A percentile compares a stretch with the other conserved stretches of the same genome.
phyloP scores from a whole-genome alignment of 257 asterid genomes.

The Rehmannia glutinosa region DNA sequence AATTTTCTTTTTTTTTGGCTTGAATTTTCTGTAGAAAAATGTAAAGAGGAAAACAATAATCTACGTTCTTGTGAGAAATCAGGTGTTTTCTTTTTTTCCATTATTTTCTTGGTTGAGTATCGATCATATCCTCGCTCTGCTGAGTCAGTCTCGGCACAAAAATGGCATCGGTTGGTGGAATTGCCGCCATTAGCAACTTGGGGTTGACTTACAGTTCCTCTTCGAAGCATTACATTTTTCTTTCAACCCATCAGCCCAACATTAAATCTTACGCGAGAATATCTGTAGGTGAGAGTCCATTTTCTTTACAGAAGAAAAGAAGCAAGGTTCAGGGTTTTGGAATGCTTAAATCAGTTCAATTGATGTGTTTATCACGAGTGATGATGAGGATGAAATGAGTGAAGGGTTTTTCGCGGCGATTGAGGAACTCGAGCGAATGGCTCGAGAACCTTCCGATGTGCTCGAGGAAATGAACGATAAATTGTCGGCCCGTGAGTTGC shows the following conservation, averaged over 20 bases:
- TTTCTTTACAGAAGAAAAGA: conserved; percentile 4
- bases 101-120: too few species aligned
- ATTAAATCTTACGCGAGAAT: conserved; percentile 17
- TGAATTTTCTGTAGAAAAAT: neutral
- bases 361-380: conserved; percentile 73
- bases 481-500: conserved; percentile 79
- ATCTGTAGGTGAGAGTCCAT: neutral
- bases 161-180: conserved; percentile 40
- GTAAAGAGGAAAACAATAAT: neutral
- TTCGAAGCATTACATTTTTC: conserved; percentile 21
- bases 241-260: conserved; percentile 21
- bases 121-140: too few species aligned
- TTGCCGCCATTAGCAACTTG: conserved; percentile 32
- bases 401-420: conserved; percentile 92
- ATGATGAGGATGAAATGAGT: conserved; percentile 78
- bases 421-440: conserved; percentile 90
- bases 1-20: too few species aligned
- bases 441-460: conserved; percentile 92
- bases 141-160: neutral
- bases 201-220: conserved; percentile 22
- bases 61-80: neutral
- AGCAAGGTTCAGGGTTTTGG: conserved; percentile 24
- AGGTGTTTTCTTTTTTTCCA: too few species aligned
- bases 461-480: conserved; percentile 83
- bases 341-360: conserved; percentile 56